Evolutionary conservation across 2,329 filamentous ascomycete genomes (phyloP), one percentile per base, ranked within the genome.

Genomic region (Xylaria hypoxylon): DNA sequence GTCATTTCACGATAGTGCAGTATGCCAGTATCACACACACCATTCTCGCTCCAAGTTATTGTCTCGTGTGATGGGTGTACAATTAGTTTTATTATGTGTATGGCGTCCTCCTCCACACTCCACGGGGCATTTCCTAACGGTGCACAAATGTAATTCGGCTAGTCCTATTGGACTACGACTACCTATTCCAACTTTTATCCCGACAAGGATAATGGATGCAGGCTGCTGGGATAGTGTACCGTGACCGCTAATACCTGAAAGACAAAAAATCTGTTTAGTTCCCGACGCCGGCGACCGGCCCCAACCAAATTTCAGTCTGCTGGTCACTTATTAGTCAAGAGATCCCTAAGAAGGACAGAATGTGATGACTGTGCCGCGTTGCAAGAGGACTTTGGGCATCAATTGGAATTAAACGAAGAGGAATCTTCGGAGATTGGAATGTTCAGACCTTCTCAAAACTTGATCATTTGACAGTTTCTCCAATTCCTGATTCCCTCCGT

Each of bases 351-450:
- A 11, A 52, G 24, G 42, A 48, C 38, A 35, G 33, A 26, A 2
- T 38, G 17, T 55, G 65, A 71, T 67, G 68, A 69, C 67, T 68
- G 57, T 68, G 60, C 53, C 53, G 53, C 59, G 64, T 62, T 51
- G 38, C 47, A 58, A 59, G 26, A 59, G 24, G 62, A 42, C 47
- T 7, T 65, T 53, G 59, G 59, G 56, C 51, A 59, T 57, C 58
- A 63, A 68, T 52, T 65, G 35, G 55, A 65, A 59, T 68, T 62
- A 67, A 53, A 68, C 64, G 67, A 69, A 70, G 68, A 69, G 64
- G 62, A 69, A 70, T 64, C 55, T 38, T 45, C 67, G 70, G 72
- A 72, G 44, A 71, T 71, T 70, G 47, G 44, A 56, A 61, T 62
- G 52, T 59, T 59, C 56, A 61, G 60, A 62, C 64, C 62, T 65